Evolutionary conservation across 192 early-diverging fungal species (phyloP).

Genomic region (Podila clonocystis): DNA sequence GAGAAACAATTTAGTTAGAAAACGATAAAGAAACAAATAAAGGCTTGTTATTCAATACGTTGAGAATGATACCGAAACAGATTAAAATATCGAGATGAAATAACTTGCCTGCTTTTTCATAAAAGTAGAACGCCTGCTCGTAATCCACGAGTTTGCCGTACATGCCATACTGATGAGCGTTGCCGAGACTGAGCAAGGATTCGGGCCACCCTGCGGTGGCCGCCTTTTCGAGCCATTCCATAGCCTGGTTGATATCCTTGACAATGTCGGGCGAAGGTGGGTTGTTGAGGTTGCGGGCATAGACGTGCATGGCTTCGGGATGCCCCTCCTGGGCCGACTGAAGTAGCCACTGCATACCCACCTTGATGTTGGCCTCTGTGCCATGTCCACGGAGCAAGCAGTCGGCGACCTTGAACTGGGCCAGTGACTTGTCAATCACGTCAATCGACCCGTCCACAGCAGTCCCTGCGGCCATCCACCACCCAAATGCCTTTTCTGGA

Average conservation of each 20-base stretch:
- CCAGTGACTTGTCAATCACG: constrained; percentile 59
- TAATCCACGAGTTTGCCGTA: constrained; percentile 41
- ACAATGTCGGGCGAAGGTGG: constrained; percentile 27
- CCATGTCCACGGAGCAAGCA: constrained; percentile 60
- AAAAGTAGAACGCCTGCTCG: constrained; percentile 51
- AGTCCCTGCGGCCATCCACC: constrained; percentile 50
- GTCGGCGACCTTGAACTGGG: constrained; percentile 72
- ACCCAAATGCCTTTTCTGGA: constrained; percentile 51
- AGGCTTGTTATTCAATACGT: not conserved
- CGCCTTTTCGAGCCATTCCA: constrained; percentile 49
- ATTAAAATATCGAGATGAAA: not conserved
- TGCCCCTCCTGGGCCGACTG: constrained; percentile 51
- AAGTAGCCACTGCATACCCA: constrained; percentile 48
- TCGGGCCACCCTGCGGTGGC: constrained; percentile 51
- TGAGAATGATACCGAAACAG: constrained; percentile 1
- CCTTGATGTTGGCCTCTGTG: constrained; percentile 43
- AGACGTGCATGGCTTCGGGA: constrained; percentile 50
- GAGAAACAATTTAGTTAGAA: too few species aligned
- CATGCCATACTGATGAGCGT: constrained; percentile 52
- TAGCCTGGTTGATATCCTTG: constrained; percentile 34
- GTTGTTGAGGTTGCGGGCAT: constrained; percentile 37
- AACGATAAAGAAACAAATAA: too few species aligned
- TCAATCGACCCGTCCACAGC: constrained; percentile 47
- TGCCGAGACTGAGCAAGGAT: constrained; percentile 44
- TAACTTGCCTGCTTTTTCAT: constrained; percentile 43